Evolutionary conservation across 345 rosid species (phyloP).

Genomic region (Bruguiera sexangula): DNA sequence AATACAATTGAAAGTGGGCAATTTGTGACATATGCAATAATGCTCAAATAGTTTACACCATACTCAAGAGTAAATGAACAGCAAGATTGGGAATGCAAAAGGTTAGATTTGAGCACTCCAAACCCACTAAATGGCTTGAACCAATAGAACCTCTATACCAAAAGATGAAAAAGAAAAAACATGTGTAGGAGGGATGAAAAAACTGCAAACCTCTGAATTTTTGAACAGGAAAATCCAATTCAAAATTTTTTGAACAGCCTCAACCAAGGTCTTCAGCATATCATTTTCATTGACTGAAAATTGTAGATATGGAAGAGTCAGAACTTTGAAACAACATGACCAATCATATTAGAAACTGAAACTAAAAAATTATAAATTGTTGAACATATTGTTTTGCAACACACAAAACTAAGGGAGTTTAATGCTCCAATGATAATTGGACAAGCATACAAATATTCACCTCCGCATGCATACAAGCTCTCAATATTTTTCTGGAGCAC

Average conservation of each 20-base stretch:
- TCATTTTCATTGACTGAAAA: slow-evolving; percentile 73
- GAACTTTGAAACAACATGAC: slow-evolving; percentile 9
- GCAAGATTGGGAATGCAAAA: neutral
- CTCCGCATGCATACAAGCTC: slow-evolving; percentile 91
- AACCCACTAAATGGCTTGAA: neutral
- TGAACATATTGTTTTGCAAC: too few species aligned
- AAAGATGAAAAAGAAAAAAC: neutral
- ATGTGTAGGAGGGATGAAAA: neutral
- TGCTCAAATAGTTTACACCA: neutral
- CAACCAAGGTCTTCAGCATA: slow-evolving; percentile 54
- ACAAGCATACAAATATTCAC: slow-evolving; percentile 34
- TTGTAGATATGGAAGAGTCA: slow-evolving; percentile 24
- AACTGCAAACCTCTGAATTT: slow-evolving; percentile 55
- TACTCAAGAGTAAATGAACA: neutral
- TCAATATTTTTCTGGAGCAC: slow-evolving; percentile 75
- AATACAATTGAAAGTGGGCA: too few species aligned
- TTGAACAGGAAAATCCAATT: slow-evolving; percentile 67
- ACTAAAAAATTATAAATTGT: too few species aligned
- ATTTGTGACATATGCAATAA: neutral
- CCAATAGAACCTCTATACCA: neutral
- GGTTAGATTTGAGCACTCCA: neutral
- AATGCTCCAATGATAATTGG: too few species aligned
- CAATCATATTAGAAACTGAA: neutral
- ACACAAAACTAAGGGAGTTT: too few species aligned
- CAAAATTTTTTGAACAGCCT: slow-evolving; percentile 69